Percentiles rank a stretch among this genome's conserved stretches.
These are phyloP conservation scores for Fusarium nygamai DNA, from an alignment of 2,329 filamentous ascomycete genomes.

Conservation along the genomic window DNA sequence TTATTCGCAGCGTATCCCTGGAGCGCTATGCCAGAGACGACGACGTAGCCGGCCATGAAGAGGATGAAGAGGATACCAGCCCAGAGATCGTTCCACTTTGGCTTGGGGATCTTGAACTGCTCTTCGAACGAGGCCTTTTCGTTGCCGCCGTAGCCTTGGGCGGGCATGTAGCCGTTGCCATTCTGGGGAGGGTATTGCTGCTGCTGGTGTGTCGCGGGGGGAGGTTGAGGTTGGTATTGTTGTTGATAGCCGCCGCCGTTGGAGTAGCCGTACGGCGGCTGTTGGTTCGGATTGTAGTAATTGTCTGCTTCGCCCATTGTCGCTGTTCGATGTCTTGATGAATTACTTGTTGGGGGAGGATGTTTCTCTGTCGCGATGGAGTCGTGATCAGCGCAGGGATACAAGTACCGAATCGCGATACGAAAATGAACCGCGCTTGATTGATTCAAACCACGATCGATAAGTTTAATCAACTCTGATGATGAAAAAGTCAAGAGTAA, in stretches of 20 bases:
- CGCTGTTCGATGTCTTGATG: not conserved
- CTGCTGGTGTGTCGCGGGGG: conserved; percentile 27
- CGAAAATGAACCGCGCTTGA: not conserved
- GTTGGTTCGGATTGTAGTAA: conserved; percentile 44
- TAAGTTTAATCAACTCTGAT: not conserved
- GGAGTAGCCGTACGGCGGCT: conserved; percentile 28
- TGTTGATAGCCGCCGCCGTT: conserved; percentile 37
- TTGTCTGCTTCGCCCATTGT: conserved; percentile 50
- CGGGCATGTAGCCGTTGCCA: conserved; percentile 48
- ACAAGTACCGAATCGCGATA: not conserved
- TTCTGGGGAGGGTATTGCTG: conserved; percentile 43
- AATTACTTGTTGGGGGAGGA: not conserved
- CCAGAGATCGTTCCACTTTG: conserved; percentile 94
- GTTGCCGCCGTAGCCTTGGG: conserved; percentile 47
- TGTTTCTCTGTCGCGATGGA: conserved; percentile 1
- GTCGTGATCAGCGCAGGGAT: conserved; percentile 32
- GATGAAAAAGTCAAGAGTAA: not conserved
- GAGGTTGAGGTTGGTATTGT: conserved; percentile 42
- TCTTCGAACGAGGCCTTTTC: conserved; percentile 76
- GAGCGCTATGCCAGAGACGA: conserved; percentile 78
- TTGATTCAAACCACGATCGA: not conserved
- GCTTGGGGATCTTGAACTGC: conserved; percentile 81
- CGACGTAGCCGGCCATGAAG: conserved; percentile 78
- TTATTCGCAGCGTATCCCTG: conserved; percentile 76
- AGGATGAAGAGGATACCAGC: conserved; percentile 81